These are phyloP conservation scores for Oidiodendron maius DNA, from an alignment of 495 filamentous ascomycete species.

Conservation along the genomic window DNA sequence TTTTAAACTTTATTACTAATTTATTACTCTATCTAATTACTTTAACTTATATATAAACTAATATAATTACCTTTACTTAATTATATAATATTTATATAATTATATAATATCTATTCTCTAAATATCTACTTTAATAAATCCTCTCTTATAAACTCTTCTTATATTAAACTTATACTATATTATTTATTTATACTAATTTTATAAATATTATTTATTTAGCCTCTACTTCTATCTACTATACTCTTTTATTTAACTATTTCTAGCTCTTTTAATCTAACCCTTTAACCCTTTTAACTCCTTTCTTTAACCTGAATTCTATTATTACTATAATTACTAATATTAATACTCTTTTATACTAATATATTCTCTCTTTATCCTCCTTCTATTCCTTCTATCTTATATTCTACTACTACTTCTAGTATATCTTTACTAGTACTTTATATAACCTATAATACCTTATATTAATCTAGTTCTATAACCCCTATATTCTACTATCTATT, in stretches of 20 bases:
- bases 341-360: not conserved
- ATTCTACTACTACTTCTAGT: not conserved
- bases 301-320: not conserved
- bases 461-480: too few species aligned
- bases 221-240: not conserved
- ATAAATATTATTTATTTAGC: constrained; percentile 1
- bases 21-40: not conserved
- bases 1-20: not conserved
- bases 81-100: too few species aligned
- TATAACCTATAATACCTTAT: not conserved
- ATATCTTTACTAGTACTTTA: not conserved
- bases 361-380: not conserved
- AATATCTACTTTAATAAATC: not conserved
- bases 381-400: not conserved
- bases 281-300: not conserved
- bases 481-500: not conserved
- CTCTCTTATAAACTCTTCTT: not conserved
- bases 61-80: too few species aligned
- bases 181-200: not conserved
- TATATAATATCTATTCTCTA: not conserved
- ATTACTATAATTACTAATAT: not conserved
- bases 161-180: not conserved
- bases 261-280: not conserved
- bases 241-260: not conserved
- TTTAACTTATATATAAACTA: too few species aligned